phyloP scores from a whole-genome alignment of 2,329 filamentous ascomycete species.

The Tolypocladium amazonense region DNA sequence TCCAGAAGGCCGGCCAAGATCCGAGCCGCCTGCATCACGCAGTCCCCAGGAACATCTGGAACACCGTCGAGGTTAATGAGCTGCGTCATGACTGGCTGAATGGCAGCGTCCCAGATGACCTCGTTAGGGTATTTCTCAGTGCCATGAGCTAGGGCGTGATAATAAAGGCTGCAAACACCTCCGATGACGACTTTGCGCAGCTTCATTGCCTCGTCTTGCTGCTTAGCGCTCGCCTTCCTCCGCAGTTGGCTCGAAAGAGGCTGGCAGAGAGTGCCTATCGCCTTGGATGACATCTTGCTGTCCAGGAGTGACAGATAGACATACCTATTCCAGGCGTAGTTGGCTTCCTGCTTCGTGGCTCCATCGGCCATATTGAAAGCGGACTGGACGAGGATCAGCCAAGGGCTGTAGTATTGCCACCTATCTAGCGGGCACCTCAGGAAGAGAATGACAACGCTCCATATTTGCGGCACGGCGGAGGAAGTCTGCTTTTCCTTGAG shows the following conservation, averaged over 20 bases:
- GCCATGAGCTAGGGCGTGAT: slow-evolving; percentile 70
- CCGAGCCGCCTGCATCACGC: slow-evolving; percentile 47
- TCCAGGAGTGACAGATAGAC: slow-evolving; percentile 63
- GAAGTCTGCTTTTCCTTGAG: slow-evolving; percentile 42
- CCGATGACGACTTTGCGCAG: slow-evolving; percentile 49
- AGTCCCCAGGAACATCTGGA: slow-evolving; percentile 33
- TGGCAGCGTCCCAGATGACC: slow-evolving; percentile 66
- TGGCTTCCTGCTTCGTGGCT: slow-evolving; percentile 63
- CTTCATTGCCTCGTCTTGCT: slow-evolving; percentile 36
- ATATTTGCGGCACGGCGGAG: slow-evolving; percentile 71
- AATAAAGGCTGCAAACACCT: slow-evolving; percentile 70
- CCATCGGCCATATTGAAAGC: slow-evolving; percentile 75
- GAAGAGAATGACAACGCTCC: slow-evolving; percentile 73
- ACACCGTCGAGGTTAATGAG: slow-evolving; percentile 33
- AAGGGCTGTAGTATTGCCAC: slow-evolving; percentile 66
- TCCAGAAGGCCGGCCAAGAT: slow-evolving; percentile 66
- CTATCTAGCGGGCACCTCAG: slow-evolving; percentile 53
- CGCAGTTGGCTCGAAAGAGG: slow-evolving; percentile 61
- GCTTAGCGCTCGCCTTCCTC: slow-evolving; percentile 47
- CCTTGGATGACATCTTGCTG: slow-evolving; percentile 37
- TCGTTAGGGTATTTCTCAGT: slow-evolving; percentile 57
- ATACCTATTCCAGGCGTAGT: slow-evolving; percentile 77
- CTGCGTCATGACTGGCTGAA: slow-evolving; percentile 52
- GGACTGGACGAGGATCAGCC: slow-evolving; percentile 68
- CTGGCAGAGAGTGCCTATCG: slow-evolving; percentile 41